These are phyloP conservation scores for Podospora conica DNA, from an alignment of 495 filamentous ascomycete genomes.

Conservation along the genomic window DNA sequence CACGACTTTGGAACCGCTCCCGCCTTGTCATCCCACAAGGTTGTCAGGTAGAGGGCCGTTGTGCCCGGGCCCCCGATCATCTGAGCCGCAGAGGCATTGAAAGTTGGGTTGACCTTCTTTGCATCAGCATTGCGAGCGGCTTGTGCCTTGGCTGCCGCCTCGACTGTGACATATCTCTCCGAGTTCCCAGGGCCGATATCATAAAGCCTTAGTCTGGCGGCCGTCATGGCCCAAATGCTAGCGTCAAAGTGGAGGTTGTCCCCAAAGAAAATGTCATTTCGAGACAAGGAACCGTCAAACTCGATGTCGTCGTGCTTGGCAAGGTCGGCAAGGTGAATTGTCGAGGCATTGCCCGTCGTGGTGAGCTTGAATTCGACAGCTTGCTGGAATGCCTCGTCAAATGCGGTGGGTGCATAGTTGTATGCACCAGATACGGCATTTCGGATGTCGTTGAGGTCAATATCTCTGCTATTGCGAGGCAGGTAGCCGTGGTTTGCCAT, in stretches of 20 bases:
- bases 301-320: slow-evolving; percentile 25
- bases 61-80: slow-evolving; percentile 20
- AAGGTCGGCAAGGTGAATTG: slow-evolving; percentile 25
- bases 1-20: slow-evolving; percentile 21
- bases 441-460: slow-evolving; percentile 19
- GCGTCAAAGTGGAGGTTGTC: slow-evolving; percentile 23
- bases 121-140: slow-evolving; percentile 18
- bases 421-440: slow-evolving; percentile 15
- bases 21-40: slow-evolving; percentile 16
- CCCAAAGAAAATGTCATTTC: slow-evolving; percentile 22
- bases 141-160: slow-evolving; percentile 22
- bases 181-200: neutral
- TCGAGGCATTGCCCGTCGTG: slow-evolving; percentile 21
- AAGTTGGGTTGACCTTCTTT: slow-evolving; percentile 14
- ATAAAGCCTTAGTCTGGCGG: slow-evolving; percentile 13
- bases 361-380: slow-evolving; percentile 20
- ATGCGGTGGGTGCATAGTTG: slow-evolving; percentile 18
- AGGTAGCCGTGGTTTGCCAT: slow-evolving; percentile 53
- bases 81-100: slow-evolving; percentile 20
- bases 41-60: slow-evolving; percentile 22
- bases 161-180: slow-evolving; percentile 22
- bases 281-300: slow-evolving; percentile 27
- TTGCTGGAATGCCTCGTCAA: slow-evolving; percentile 23
- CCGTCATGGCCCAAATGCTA: slow-evolving; percentile 17
- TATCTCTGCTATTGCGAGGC: slow-evolving; percentile 42